Percentiles rank a stretch among this genome's conserved stretches.
Conservation (phyloP, 176 grass and related monocot species). For the Lolium multiflorum region DNA sequence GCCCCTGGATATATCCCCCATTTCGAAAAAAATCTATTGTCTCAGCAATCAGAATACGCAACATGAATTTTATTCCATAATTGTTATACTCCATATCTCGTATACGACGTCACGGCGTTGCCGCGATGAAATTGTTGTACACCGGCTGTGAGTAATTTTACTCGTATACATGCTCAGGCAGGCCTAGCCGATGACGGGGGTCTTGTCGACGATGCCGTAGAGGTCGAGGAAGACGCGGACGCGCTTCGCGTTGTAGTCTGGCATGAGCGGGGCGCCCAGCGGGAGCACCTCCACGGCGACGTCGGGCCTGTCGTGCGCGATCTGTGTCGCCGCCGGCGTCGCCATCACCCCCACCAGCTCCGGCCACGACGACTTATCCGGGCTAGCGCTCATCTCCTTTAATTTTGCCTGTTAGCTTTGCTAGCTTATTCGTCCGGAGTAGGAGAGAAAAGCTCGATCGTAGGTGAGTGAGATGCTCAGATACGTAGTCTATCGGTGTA, state of each 20-base stretch:
- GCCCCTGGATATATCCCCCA: too few species aligned
- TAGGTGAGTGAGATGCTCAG: too few species aligned
- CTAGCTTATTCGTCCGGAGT: not conserved
- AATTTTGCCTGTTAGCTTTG: not conserved
- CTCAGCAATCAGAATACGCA: too few species aligned
- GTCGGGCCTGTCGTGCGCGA: constrained; percentile 3
- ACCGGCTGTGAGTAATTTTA: not conserved
- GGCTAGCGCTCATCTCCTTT: not conserved
- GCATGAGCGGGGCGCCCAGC: not conserved
- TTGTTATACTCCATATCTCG: not conserved
- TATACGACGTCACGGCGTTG: not conserved
- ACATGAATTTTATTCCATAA: not conserved
- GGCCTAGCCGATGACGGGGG: not conserved
- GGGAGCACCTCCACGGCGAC: constrained; percentile 3
- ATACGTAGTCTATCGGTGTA: too few species aligned
- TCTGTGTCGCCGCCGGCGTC: not conserved
- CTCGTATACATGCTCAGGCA: not conserved
- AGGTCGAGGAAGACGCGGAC: not conserved
- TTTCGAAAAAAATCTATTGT: too few species aligned
- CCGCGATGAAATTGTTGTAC: not conserved
- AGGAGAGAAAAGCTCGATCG: not conserved
- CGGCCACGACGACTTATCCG: not conserved
- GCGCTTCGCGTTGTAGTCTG: not conserved
- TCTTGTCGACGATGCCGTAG: not conserved
- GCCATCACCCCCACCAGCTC: not conserved